Conservation (phyloP, 2,329 filamentous ascomycete species). For the Exutisphaerella laricina region DNA sequence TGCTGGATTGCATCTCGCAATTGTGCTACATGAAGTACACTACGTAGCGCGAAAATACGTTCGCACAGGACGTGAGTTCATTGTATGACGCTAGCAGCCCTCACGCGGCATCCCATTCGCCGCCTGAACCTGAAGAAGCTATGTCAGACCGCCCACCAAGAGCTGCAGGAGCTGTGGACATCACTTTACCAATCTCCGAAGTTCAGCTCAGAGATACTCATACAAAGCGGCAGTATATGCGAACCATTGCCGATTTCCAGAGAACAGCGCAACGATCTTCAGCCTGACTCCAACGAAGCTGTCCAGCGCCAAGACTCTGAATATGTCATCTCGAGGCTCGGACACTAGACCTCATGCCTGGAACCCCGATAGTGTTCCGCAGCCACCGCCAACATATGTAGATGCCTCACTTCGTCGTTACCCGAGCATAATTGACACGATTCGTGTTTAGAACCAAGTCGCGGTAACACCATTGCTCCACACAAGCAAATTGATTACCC, state of each 20-base stretch:
- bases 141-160: too few species aligned
- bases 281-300: neutral
- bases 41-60: too few species aligned
- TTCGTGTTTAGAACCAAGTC: too few species aligned
- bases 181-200: neutral
- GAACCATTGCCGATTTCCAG: neutral
- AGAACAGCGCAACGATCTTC: neutral
- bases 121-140: too few species aligned
- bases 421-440: too few species aligned
- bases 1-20: too few species aligned
- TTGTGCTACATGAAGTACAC: too few species aligned
- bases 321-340: neutral
- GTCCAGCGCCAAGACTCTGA: neutral
- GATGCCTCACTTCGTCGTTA: too few species aligned
- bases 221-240: too few species aligned
- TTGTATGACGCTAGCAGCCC: too few species aligned
- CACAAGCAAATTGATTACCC: slow-evolving; percentile 4
- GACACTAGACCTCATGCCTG: slow-evolving; percentile 3
- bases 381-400: slow-evolving; percentile 6
- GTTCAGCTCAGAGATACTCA: neutral
- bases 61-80: too few species aligned
- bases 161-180: neutral
- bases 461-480: slow-evolving; percentile 4
- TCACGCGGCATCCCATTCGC: too few species aligned
- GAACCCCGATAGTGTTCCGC: slow-evolving; percentile 3